phyloP scores from a whole-genome alignment of 2,329 filamentous ascomycete genomes.

The Fusarium domesticum region DNA sequence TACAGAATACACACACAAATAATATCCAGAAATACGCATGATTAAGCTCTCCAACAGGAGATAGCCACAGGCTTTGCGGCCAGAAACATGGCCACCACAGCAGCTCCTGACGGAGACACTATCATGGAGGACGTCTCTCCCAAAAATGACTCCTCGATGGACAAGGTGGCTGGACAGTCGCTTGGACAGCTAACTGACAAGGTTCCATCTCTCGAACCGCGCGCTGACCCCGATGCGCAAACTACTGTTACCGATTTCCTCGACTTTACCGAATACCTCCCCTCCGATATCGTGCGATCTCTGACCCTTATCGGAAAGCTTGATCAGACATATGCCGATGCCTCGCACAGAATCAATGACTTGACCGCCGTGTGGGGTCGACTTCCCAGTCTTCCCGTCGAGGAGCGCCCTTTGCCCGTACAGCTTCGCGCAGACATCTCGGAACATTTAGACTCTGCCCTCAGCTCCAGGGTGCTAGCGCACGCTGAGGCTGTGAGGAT shows the following conservation, averaged over 20 bases:
- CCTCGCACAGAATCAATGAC: conserved; percentile 53
- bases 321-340: conserved; percentile 55
- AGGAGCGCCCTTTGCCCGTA: conserved; percentile 47
- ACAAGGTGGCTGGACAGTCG: conserved; percentile 24
- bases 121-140: conserved; percentile 30
- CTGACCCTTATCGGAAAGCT: conserved; percentile 64
- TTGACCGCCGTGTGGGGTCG: conserved; percentile 56
- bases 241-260: conserved; percentile 69
- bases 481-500: conserved; percentile 63
- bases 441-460: conserved; percentile 50
- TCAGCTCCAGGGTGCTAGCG: conserved; percentile 56
- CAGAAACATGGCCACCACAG: conserved; percentile 29
- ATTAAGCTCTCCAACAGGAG: background rate
- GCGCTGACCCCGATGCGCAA: conserved; percentile 63
- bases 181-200: conserved; percentile 35
- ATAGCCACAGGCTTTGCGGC: conserved; percentile 1
- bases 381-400: conserved; percentile 48
- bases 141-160: conserved; percentile 27
- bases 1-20: background rate
- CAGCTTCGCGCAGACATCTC: conserved; percentile 60
- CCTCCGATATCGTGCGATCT: conserved; percentile 63
- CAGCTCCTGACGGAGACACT: conserved; percentile 17
- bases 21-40: background rate
- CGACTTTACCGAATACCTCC: conserved; percentile 67
- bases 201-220: conserved; percentile 43